A percentile compares a stretch with the other conserved stretches of the same genome.
Conservation (phyloP, 129 eudicot species). For the Lonicera japonica region DNA sequence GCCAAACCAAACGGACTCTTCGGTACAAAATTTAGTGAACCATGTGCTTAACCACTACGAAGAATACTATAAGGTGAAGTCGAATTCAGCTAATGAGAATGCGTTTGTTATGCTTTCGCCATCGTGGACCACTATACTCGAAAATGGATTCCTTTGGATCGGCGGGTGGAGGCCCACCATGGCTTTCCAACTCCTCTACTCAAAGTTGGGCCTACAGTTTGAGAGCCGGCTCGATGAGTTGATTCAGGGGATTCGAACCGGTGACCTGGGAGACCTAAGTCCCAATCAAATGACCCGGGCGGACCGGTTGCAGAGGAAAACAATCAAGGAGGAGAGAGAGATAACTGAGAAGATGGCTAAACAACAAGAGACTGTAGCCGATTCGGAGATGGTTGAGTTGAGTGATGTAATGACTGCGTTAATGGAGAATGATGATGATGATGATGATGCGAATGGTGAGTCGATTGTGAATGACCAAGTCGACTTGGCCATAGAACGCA, state of each 20-base stretch:
- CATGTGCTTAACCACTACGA: constrained; percentile 37
- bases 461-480: not conserved
- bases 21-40: not conserved
- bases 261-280: constrained; percentile 25
- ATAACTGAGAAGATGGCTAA: constrained; percentile 34
- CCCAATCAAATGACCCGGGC: constrained; percentile 21
- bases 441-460: too few species aligned
- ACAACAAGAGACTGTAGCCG: constrained; percentile 36
- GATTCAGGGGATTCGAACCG: constrained; percentile 10
- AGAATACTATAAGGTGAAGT: constrained; percentile 28
- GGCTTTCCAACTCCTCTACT: constrained; percentile 48
- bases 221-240: constrained; percentile 26
- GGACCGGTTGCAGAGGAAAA: constrained; percentile 31
- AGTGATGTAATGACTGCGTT: constrained; percentile 18
- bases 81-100: constrained; percentile 15
- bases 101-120: constrained; percentile 32
- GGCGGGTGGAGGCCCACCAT: constrained; percentile 58
- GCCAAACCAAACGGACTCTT: not conserved
- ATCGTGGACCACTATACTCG: constrained; percentile 32
- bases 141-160: constrained; percentile 46
- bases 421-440: too few species aligned
- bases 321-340: constrained; percentile 34
- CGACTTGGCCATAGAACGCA: constrained; percentile 18
- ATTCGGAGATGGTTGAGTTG: constrained; percentile 40
- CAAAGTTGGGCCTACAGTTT: constrained; percentile 37